A percentile compares a stretch with the other conserved stretches of the same genome.
phyloP scores from a whole-genome alignment of 768 basidiomycete genomes.

The Panellus pusillus region DNA sequence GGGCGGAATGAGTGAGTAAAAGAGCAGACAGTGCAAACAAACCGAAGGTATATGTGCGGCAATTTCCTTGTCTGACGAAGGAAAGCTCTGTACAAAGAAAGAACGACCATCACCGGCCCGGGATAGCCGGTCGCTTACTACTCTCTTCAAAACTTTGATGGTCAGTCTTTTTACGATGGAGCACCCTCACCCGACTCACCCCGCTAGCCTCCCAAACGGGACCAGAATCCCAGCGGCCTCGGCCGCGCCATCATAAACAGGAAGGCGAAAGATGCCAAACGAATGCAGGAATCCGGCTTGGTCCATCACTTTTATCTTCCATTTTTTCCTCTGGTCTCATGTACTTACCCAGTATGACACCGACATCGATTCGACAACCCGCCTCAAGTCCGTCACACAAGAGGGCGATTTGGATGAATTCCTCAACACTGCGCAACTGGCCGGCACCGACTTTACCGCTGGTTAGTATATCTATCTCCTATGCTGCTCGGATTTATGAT shows the following conservation, averaged over 20 bases:
- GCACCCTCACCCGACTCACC: neutral
- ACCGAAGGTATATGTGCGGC: conserved; percentile 48
- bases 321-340: conserved; percentile 5
- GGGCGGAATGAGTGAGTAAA: neutral
- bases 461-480: conserved; percentile 48
- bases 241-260: conserved; percentile 96
- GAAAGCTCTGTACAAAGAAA: conserved; percentile 41
- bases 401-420: conserved; percentile 96
- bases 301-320: conserved; percentile 41
- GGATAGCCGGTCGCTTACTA: neutral
- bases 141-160: conserved; percentile 6
- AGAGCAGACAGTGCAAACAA: neutral
- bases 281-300: conserved; percentile 60
- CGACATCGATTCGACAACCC: conserved; percentile 65
- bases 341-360: conserved; percentile 60
- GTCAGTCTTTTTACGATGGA: conserved; percentile 23
- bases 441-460: conserved; percentile 94
- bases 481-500: conserved; percentile 5
- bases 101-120: conserved; percentile 2
- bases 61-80: conserved; percentile 41
- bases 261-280: conserved; percentile 74
- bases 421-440: conserved; percentile 89
- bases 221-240: conserved; percentile 76
- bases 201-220: conserved; percentile 57
- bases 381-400: conserved; percentile 91